These are phyloP conservation scores for Eimeria maxima DNA, from an alignment of 169 alveolate species.

Conservation along the genomic window DNA sequence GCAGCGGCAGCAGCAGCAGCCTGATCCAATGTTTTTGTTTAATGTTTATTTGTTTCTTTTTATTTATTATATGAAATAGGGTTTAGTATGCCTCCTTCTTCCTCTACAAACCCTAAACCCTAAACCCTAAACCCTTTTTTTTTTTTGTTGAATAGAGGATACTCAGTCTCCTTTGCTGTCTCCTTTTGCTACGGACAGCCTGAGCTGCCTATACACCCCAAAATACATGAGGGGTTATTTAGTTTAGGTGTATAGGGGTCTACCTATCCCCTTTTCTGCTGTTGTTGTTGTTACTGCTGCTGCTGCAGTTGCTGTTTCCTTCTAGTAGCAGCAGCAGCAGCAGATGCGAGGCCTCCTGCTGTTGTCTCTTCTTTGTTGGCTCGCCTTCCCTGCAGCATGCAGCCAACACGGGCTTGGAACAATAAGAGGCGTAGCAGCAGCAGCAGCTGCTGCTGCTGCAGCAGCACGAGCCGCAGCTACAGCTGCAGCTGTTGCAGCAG, in stretches of 20 bases:
- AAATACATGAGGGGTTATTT: too few relatives aligned
- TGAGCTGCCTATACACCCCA: neutral
- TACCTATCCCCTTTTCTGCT: too few relatives aligned
- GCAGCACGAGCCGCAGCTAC: neutral
- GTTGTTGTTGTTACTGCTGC: neutral
- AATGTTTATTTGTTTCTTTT: neutral
- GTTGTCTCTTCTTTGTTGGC: neutral
- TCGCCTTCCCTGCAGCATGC: neutral
- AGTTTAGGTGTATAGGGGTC: too few relatives aligned
- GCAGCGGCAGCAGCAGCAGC: neutral
- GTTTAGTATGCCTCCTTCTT: neutral
- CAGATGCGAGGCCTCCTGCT: neutral
- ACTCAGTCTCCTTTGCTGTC: neutral
- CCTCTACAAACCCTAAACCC: neutral
- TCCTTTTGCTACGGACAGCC: neutral
- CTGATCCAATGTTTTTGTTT: neutral
- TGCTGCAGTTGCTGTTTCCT: neutral
- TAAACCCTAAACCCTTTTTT: neutral
- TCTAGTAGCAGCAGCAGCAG: neutral
- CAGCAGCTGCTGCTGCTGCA: neutral
- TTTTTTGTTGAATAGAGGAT: too few relatives aligned
- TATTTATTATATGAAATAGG: too few relatives aligned
- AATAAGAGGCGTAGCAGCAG: neutral
- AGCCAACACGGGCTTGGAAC: neutral
- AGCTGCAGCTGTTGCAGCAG: conserved; percentile 77